Evolutionary conservation across 805 yeast species (phyloP).

Genomic region (Cyberlindnera maclurae): DNA sequence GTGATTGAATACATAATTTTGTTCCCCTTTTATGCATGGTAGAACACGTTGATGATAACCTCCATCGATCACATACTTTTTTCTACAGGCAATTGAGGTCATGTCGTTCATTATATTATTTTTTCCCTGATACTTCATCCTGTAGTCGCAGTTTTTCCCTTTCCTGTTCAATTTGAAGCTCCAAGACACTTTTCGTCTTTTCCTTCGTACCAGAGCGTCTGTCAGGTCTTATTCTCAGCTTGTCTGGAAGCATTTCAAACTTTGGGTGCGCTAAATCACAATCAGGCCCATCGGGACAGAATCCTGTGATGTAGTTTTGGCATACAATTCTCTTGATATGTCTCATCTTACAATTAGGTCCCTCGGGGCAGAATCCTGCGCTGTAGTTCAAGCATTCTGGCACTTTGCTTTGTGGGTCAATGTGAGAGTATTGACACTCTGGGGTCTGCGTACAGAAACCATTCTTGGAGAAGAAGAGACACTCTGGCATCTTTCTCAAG

Average conservation of each 20-base stretch:
- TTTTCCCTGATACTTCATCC: constrained; percentile 7
- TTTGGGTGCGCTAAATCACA: constrained; percentile 76
- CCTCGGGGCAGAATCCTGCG: constrained; percentile 86
- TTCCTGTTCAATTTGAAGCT: constrained; percentile 23
- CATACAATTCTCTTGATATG: constrained; percentile 76
- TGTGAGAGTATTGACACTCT: constrained; percentile 88
- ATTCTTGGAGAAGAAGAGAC: constrained; percentile 72
- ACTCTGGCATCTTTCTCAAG: constrained; percentile 92
- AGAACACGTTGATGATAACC: too few species aligned
- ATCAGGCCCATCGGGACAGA: constrained; percentile 82
- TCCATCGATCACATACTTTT: too few species aligned
- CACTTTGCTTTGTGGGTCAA: constrained; percentile 83
- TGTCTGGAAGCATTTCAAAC: constrained; percentile 45
- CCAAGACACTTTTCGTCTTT: constrained; percentile 17
- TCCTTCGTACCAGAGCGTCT: constrained; percentile 17
- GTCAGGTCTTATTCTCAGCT: constrained; percentile 29
- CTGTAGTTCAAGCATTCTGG: constrained; percentile 82
- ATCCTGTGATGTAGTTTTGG: constrained; percentile 77
- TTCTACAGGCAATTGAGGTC: background rate
- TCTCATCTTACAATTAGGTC: constrained; percentile 76
- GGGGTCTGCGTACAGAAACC: constrained; percentile 89
- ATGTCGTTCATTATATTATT: background rate
- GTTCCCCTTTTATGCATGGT: background rate
- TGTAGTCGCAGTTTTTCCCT: constrained; percentile 13
- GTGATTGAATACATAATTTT: background rate